These are phyloP conservation scores for Bacidia gigantensis DNA, from an alignment of 495 filamentous ascomycete genomes.

Conservation along the genomic window DNA sequence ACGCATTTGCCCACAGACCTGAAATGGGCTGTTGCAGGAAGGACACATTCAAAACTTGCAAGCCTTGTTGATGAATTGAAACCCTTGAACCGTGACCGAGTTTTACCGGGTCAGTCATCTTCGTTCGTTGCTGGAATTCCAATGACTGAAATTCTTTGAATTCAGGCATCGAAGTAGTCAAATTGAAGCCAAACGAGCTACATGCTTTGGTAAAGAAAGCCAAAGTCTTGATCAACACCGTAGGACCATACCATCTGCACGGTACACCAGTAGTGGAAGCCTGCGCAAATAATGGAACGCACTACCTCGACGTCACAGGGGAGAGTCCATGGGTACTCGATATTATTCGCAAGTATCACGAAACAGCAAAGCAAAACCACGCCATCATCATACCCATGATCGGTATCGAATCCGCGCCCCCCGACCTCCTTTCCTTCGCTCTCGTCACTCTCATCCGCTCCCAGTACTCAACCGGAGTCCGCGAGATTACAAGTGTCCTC, in stretches of 20 bases:
- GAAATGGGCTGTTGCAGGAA: conserved; percentile 83
- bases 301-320: conserved; percentile 84
- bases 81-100: conserved; percentile 52
- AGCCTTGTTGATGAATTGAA: conserved; percentile 51
- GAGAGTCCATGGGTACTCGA: conserved; percentile 68
- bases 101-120: conserved; percentile 31
- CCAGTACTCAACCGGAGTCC: conserved; percentile 38
- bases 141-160: conserved; percentile 19
- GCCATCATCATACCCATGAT: conserved; percentile 79
- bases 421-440: conserved; percentile 64
- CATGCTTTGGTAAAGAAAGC: conserved; percentile 57
- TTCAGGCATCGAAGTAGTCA: conserved; percentile 44
- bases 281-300: conserved; percentile 77
- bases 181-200: conserved; percentile 52
- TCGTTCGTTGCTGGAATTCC: conserved; percentile 27
- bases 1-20: conserved; percentile 60
- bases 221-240: conserved; percentile 62
- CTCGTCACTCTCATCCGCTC: conserved; percentile 52
- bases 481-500: conserved; percentile 46
- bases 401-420: conserved; percentile 73
- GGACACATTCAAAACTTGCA: conserved; percentile 60
- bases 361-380: conserved; percentile 55
- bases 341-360: conserved; percentile 72
- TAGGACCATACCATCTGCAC: conserved; percentile 71
- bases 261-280: conserved; percentile 73